Evolutionary conservation across 176 grass and related monocot species (phyloP).

Genomic region (Thalia dealbata): DNA sequence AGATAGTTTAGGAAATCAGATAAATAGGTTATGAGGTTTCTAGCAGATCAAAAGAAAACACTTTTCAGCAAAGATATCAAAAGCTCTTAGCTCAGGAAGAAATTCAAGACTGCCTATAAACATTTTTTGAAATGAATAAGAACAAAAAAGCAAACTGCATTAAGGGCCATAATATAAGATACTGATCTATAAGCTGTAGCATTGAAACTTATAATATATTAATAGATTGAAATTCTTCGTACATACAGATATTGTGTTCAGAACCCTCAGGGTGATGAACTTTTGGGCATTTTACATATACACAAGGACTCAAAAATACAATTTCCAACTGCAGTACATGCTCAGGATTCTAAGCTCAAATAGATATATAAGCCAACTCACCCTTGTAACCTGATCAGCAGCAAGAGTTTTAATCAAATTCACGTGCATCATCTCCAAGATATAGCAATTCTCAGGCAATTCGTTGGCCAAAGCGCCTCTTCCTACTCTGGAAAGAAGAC

Average conservation of each 20-base stretch:
- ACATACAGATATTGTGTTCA: no score
- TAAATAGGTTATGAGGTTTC: no score
- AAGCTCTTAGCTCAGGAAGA: no score
- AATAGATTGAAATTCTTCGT: no score
- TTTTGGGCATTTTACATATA: no score
- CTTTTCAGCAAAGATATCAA: no score
- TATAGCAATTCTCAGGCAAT: neutral
- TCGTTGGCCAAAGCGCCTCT: constrained; percentile 48
- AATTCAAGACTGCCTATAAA: no score
- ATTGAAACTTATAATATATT: neutral
- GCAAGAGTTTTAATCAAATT: no score
- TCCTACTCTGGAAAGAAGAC: constrained; percentile 41
- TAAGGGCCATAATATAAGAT: neutral
- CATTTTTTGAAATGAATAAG: no score
- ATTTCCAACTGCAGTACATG: neutral
- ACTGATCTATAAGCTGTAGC: neutral
- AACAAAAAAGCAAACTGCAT: neutral
- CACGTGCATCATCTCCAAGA: neutral
- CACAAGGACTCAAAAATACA: neutral
- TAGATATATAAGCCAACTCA: neutral
- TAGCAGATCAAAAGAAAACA: no score
- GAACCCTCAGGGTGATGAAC: no score
- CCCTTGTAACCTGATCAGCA: neutral
- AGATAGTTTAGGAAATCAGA: no score
- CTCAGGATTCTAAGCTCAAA: neutral